A percentile compares a stretch with the other conserved stretches of the same genome.
Evolutionary conservation across 1,284 basidiomycete species (phyloP).

Genomic region (Ustilago shanxiensis): DNA sequence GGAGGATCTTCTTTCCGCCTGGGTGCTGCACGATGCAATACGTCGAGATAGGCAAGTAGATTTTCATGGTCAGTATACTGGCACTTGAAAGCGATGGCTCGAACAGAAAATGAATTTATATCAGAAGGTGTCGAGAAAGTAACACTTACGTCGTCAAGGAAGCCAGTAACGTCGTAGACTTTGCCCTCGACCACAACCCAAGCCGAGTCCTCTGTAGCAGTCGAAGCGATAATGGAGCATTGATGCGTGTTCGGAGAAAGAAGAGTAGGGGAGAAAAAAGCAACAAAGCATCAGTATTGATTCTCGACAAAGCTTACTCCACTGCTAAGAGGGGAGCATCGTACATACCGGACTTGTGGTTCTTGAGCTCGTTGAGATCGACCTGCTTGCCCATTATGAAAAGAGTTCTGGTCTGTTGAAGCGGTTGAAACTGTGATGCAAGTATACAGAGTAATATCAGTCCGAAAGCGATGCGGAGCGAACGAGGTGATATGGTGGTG

Average conservation of each 20-base stretch:
- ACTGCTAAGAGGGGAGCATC: no score
- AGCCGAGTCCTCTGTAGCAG: slow-evolving; percentile 61
- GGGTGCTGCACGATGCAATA: slow-evolving; percentile 62
- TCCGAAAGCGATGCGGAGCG: slow-evolving; percentile 11
- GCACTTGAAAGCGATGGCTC: no score
- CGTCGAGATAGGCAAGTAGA: no score
- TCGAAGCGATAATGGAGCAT: not conserved
- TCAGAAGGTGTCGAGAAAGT: not conserved
- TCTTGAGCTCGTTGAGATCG: slow-evolving; percentile 58
- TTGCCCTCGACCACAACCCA: slow-evolving; percentile 67
- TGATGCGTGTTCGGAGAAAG: no score
- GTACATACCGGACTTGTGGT: slow-evolving; percentile 62
- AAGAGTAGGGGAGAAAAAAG: not conserved
- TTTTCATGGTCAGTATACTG: no score
- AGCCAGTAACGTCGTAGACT: slow-evolving; percentile 69
- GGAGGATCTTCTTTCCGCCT: slow-evolving; percentile 69
- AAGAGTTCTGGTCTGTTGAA: not conserved
- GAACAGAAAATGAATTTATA: no score
- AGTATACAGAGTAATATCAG: slow-evolving; percentile 10
- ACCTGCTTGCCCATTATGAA: slow-evolving; percentile 55
- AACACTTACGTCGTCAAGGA: slow-evolving; percentile 64
- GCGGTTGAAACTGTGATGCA: slow-evolving; percentile 8
- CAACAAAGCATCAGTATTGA: slow-evolving; percentile 8
- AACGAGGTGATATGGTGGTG: slow-evolving; percentile 9
- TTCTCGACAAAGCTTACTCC: not conserved